Evolutionary conservation across 148 eudicot genomes (phyloP).

Genomic region (Vaccinium macrocarpon): DNA sequence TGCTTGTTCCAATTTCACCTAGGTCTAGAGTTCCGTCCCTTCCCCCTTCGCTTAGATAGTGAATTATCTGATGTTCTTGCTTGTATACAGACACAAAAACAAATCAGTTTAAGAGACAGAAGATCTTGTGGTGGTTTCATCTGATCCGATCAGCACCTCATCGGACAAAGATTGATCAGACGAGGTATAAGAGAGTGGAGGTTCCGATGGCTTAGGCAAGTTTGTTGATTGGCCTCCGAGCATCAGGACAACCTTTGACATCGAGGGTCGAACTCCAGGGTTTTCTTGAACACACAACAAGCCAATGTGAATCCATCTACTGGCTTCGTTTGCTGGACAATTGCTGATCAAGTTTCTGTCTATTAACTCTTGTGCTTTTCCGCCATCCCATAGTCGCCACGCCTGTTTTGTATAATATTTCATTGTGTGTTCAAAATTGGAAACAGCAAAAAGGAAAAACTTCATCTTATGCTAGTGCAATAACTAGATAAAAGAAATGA

Average conservation of each 20-base stretch:
- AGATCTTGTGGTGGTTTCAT: neutral
- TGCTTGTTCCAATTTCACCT: neutral
- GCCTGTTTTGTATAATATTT: conserved; percentile 15
- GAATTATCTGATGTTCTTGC: neutral
- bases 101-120: neutral
- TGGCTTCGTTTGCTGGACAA: conserved; percentile 22
- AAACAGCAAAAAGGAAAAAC: neutral
- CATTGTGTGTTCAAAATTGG: neutral
- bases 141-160: neutral
- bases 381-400: conserved; percentile 30
- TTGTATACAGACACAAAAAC: neutral
- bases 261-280: conserved; percentile 31
- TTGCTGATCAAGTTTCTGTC: conserved; percentile 24
- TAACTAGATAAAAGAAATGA: neutral
- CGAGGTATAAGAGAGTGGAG: neutral
- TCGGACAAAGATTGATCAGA: neutral
- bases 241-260: conserved; percentile 39
- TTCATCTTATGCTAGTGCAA: neutral
- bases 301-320: conserved; percentile 42
- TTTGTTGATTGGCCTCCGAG: conserved; percentile 18
- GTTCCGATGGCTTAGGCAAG: neutral
- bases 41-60: neutral
- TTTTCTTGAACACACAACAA: conserved; percentile 43
- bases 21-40: neutral
- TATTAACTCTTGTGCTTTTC: conserved; percentile 19